Conservation (phyloP, 257 asterid genomes). For the Cordia subcordata region DNA sequence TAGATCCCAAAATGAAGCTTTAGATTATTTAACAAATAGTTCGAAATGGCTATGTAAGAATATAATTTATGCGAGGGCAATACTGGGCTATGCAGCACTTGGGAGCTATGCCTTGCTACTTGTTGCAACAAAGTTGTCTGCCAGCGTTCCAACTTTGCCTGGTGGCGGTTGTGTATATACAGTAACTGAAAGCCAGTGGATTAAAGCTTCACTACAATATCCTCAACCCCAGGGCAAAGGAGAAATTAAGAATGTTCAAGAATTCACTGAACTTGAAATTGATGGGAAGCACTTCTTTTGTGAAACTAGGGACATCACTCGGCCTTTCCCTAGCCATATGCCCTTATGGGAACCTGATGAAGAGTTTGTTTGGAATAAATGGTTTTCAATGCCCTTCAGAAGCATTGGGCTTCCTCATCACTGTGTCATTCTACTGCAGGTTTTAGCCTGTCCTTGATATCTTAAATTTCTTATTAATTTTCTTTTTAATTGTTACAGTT, state of each 20-base stretch:
- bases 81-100: slow-evolving; percentile 89
- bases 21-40: slow-evolving; percentile 65
- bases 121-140: slow-evolving; percentile 75
- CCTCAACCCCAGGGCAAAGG: slow-evolving; percentile 91
- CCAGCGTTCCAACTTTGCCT: slow-evolving; percentile 81
- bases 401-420: slow-evolving; percentile 88
- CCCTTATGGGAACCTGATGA: slow-evolving; percentile 77
- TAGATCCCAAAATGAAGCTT: slow-evolving; percentile 78
- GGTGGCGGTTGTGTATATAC: slow-evolving; percentile 90
- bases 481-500: background rate
- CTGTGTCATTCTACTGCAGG: slow-evolving; percentile 93
- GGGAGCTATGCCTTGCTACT: slow-evolving; percentile 73
- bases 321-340: slow-evolving; percentile 95
- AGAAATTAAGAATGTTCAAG: slow-evolving; percentile 82
- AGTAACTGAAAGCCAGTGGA: slow-evolving; percentile 93
- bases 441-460: slow-evolving; percentile 37
- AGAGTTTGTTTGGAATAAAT: slow-evolving; percentile 95
- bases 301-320: slow-evolving; percentile 86
- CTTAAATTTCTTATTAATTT: slow-evolving; percentile 22
- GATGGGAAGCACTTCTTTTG: slow-evolving; percentile 95
- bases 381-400: slow-evolving; percentile 83
- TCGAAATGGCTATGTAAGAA: slow-evolving; percentile 73
- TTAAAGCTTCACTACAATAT: slow-evolving; percentile 76
- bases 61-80: slow-evolving; percentile 64
- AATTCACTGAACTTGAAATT: slow-evolving; percentile 82